Evolutionary conservation across 73 alveolate species (phyloP).

Genomic region (Paramecium tetraurelia): DNA sequence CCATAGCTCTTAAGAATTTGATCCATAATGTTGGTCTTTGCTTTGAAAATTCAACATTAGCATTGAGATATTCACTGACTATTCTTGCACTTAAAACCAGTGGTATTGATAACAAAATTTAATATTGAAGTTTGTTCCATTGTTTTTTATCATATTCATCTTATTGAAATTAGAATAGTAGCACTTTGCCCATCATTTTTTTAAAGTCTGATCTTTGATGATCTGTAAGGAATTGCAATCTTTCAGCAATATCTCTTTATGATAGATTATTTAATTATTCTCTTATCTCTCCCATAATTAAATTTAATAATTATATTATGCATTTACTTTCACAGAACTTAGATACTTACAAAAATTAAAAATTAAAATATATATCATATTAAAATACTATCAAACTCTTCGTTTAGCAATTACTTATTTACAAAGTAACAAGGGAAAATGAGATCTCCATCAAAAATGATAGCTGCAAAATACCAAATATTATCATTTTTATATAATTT

Average conservation of each 20-base stretch:
- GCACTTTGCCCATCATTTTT: background rate
- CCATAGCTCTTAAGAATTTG: slow-evolving; percentile 29
- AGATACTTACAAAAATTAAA: background rate
- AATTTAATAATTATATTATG: background rate
- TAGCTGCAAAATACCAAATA: background rate
- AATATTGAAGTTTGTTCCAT: slow-evolving; percentile 1
- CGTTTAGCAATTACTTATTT: background rate
- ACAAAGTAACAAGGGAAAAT: slow-evolving; percentile 10
- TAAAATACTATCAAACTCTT: background rate
- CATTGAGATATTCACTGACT: slow-evolving; percentile 16
- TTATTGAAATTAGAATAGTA: background rate
- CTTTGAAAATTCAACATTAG: slow-evolving; percentile 1
- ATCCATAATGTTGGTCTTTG: background rate
- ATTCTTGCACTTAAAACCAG: background rate
- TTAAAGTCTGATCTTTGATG: background rate
- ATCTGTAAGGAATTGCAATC: slow-evolving; percentile 2
- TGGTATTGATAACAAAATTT: background rate
- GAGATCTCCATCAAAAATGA: slow-evolving; percentile 1
- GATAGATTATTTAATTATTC: background rate
- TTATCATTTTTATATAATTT: background rate
- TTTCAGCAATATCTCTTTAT: background rate
- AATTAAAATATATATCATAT: background rate
- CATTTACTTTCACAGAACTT: background rate
- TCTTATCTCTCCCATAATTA: slow-evolving; percentile 7
- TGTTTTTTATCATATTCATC: slow-evolving; percentile 11